Base-by-base conservation (phyloP, 23 red algal genomes). In the Agarophyton chilense region DNA sequence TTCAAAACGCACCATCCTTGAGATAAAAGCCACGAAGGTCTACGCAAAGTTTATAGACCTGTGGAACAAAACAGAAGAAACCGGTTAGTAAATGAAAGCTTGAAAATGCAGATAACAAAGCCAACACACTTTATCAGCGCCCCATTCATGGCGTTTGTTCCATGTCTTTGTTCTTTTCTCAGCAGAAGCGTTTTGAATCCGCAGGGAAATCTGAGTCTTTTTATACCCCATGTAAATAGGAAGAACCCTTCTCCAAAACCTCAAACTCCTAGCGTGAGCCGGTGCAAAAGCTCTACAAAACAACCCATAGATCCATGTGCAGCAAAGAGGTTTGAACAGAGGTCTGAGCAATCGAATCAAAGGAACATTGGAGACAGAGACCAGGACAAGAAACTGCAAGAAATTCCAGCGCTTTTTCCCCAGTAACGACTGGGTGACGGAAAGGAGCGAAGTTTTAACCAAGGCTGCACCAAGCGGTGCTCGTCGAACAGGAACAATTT, bases 1-100 rank as follows among this genome's bases (percentile, higher is more conserved):
- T 18, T 8, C 21, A 28, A 19, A 39, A 77, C 83, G 61, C 75
- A 87, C 83, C 96, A 78, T 98, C 92, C 61, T 98, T 98, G 29
- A 98, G 58, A 72, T 95, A 98, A 65, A 92, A 92, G 64, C 96
- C 96, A 16, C 96, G 81, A 38, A 98, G 36, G 51, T 95, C 92
- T 16, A 93, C 87, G 71, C 96, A 98, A 33, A 65, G 60, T 18
- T 65, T 65, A 29, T 65, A 65, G 60, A 65, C 87, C 94, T 71
- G 28, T 81, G 53, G 56, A 52, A 2, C 10, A 57, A 21, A 57
- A 50, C 2, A 28, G 18, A 54, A 26, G 7, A 8, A 77, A 43
- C 19, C n/a, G n/a, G 72, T 52, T 29, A 33, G 72, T 17, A 43
- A 11, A n/a, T n/a, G n/a, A n/a, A n/a, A n/a, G n/a, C n/a, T n/a